Evolutionary conservation across 805 yeast species (phyloP).

Genomic region (Candida tallmaniae): DNA sequence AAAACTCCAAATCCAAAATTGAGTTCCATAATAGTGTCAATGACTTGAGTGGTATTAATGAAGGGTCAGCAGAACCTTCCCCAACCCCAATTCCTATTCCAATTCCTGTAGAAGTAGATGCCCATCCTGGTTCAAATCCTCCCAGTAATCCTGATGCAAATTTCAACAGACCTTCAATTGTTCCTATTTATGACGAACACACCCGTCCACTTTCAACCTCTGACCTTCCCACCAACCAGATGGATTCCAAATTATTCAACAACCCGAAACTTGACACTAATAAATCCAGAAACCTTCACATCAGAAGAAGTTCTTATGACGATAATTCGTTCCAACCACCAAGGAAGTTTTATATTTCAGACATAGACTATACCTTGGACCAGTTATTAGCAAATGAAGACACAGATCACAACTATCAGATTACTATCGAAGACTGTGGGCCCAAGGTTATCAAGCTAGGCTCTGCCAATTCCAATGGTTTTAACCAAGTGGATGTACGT

Average conservation of each 20-base stretch:
- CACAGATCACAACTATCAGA: constrained; percentile 80
- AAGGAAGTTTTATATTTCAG: constrained; percentile 62
- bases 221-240: constrained; percentile 18
- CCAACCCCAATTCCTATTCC: neutral
- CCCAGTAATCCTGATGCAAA: neutral
- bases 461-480: constrained; percentile 86
- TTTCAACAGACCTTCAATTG: constrained; percentile 21
- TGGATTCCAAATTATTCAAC: too few relatives aligned
- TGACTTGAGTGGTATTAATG: constrained; percentile 7
- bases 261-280: too few relatives aligned
- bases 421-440: constrained; percentile 29
- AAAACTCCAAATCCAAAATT: constrained; percentile 7
- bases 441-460: constrained; percentile 28
- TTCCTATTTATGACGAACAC: constrained; percentile 26
- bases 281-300: constrained; percentile 11
- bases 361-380: constrained; percentile 67
- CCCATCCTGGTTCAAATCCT: too few relatives aligned
- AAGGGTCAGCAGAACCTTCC: too few relatives aligned
- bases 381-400: constrained; percentile 74
- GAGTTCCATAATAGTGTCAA: constrained; percentile 5
- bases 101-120: neutral
- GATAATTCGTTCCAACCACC: constrained; percentile 22
- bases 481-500: constrained; percentile 62
- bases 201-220: too few relatives aligned
- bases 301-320: constrained; percentile 31